Evolutionary conservation across 2,329 filamentous ascomycete genomes (phyloP), one percentile per base, ranked within the genome.

Genomic region (Arthroderma sp.): DNA sequence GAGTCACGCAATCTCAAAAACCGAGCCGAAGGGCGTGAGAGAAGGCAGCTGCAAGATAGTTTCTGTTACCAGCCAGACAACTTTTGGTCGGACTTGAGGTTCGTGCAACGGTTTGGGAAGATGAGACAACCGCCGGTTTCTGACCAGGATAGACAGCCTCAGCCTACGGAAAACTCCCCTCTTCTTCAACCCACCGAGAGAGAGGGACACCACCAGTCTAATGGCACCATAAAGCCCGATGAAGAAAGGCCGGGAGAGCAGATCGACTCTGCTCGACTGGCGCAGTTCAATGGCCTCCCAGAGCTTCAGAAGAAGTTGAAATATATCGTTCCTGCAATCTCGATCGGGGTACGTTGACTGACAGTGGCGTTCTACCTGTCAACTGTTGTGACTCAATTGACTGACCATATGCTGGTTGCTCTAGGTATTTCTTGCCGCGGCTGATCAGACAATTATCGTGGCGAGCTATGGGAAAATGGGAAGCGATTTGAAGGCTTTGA

Each of bases 391-490:
- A 3, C 15, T 22, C 29, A 37, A 37, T 9, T 5, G 49, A 27
- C 9, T 9, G 42, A 38, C 33, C 15, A 6, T 32, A 45, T 39
- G 15, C 28, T 28, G n/a, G 10, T 42, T 36, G 9, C 8, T 36
- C 22, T 56, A 83, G 80, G 67, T 87, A 36, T 85, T 84, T 57
- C 69, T 89, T 5, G 74, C 80, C 15, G 81, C 83, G 3, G 72
- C 81, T 42, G 84, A 89, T 57, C 82, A 87, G 60, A 85, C 85
- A 0, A 77, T 88, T 44, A 79, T 84, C 29, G 77, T 88, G 40
- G 78, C 78, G n/a, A 80, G 74, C n/a, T 87, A 87, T 60, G 82
- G 81, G 41, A 77, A 74, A 50, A 88, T 89, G 54, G 83, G 83
- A 7, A 84, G 74, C 46, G 84, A 88, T 50, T 66, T 89, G 29